Conservation (phyloP, 345 rosid species). For the Zanthoxylum bungeanum region DNA sequence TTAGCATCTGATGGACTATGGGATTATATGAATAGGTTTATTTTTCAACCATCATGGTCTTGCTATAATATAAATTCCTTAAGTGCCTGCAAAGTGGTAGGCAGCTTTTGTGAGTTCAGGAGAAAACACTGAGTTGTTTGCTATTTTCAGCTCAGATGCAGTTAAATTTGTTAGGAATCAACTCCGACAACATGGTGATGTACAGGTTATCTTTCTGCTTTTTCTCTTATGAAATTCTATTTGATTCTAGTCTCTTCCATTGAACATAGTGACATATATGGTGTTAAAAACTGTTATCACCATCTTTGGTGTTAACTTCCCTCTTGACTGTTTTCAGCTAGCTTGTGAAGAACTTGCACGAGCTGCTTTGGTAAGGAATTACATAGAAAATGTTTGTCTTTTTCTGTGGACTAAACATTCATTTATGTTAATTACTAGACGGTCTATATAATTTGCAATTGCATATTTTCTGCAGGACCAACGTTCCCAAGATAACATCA, state of each 20-base stretch:
- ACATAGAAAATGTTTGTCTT: background rate
- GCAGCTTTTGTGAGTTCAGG: background rate
- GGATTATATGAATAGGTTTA: constrained; percentile 89
- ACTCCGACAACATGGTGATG: constrained; percentile 84
- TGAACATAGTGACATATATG: background rate
- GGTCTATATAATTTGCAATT: constrained; percentile 14
- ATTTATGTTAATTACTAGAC: background rate
- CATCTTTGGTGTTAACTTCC: constrained; percentile 6
- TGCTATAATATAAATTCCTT: background rate
- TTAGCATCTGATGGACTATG: constrained; percentile 94
- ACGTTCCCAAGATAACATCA: constrained; percentile 71
- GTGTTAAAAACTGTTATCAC: constrained; percentile 1
- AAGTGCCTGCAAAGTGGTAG: background rate
- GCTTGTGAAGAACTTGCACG: constrained; percentile 86
- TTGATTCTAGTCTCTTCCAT: background rate
- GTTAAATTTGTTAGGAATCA: constrained; percentile 72
- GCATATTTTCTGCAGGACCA: constrained; percentile 53
- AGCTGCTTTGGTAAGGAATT: constrained; percentile 64
- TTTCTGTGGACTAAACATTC: background rate
- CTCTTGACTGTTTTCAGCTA: constrained; percentile 45
- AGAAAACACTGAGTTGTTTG: constrained; percentile 9
- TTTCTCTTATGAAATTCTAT: background rate
- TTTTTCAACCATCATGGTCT: background rate
- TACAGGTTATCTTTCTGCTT: constrained; percentile 50
- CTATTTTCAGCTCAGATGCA: constrained; percentile 61